These are phyloP conservation scores for Claviceps sp. DNA, from an alignment of 2,329 filamentous ascomycete genomes.

Conservation along the genomic window DNA sequence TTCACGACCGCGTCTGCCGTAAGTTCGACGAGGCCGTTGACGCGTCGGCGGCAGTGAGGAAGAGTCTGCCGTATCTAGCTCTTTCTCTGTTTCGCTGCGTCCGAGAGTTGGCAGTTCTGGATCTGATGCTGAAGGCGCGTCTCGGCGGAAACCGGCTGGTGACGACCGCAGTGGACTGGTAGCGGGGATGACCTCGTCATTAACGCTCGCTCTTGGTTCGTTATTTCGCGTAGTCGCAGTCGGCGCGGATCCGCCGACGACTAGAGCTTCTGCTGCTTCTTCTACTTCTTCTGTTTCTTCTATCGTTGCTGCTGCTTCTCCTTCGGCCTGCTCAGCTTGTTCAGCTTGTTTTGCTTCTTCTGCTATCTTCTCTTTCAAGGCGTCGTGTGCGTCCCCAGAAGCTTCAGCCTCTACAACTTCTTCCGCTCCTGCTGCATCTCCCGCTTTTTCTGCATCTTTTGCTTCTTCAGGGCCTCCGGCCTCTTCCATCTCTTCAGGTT, in stretches of 20 bases:
- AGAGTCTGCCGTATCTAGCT: constrained; percentile 5
- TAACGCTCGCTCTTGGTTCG: constrained; percentile 2
- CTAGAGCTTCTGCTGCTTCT: not conserved
- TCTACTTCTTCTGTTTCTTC: not conserved
- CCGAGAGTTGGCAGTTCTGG: constrained; percentile 22
- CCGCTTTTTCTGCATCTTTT: too few relatives aligned
- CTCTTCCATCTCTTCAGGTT: too few relatives aligned
- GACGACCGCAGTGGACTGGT: constrained; percentile 22
- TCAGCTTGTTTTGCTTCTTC: too few relatives aligned
- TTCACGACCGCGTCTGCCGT: constrained; percentile 1
- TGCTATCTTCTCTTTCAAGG: too few relatives aligned
- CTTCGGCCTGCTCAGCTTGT: too few relatives aligned
- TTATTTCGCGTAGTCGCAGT: not conserved
- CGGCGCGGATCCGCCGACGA: not conserved
- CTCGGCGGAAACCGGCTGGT: constrained; percentile 12
- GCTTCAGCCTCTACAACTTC: too few relatives aligned
- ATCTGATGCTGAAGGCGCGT: constrained; percentile 13
- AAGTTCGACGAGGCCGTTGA: constrained; percentile 4
- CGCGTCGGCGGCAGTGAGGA: constrained; percentile 16
- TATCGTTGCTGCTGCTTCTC: too few relatives aligned
- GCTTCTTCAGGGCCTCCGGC: too few relatives aligned
- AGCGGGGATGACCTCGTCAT: constrained; percentile 26
- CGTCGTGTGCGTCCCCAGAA: too few relatives aligned
- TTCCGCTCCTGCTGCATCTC: too few relatives aligned
- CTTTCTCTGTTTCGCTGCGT: constrained; percentile 10